phyloP scores from a whole-genome alignment of 2,329 filamentous ascomycete genomes.

The Sclerotinia glacialis region DNA sequence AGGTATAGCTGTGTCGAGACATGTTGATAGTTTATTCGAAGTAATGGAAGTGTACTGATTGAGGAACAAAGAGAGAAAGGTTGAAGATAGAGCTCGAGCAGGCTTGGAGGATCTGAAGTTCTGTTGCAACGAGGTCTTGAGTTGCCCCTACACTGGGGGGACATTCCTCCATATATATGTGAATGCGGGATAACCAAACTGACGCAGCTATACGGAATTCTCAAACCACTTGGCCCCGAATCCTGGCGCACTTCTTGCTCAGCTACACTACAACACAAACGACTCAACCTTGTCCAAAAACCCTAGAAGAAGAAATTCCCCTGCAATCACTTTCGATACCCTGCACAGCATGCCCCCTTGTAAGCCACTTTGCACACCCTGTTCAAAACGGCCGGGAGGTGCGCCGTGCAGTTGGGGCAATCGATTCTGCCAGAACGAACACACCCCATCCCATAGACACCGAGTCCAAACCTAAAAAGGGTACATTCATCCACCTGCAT shows the following conservation, averaged over 20 bases:
- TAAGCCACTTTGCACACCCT: conserved; percentile 20
- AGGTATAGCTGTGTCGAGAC: conserved; percentile 38
- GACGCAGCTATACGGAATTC: conserved; percentile 32
- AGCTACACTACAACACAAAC: conserved; percentile 31
- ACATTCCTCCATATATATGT: conserved; percentile 36
- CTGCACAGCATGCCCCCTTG: conserved; percentile 23
- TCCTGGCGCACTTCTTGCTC: conserved; percentile 28
- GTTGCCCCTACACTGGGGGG: conserved; percentile 31
- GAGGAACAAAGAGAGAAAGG: conserved; percentile 22
- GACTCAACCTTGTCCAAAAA: conserved; percentile 21
- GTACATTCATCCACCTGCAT: conserved; percentile 20
- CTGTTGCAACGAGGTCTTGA: conserved; percentile 28
- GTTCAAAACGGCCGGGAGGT: conserved; percentile 24
- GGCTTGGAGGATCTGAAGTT: conserved; percentile 23
- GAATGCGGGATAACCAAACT: conserved; percentile 31
- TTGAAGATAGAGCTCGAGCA: conserved; percentile 5
- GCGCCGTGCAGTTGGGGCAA: conserved; percentile 21
- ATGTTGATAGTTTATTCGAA: conserved; percentile 30
- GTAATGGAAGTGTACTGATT: conserved; percentile 23
- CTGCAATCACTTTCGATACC: conserved; percentile 13
- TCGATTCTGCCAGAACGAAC: conserved; percentile 20
- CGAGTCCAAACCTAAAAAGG: conserved; percentile 20
- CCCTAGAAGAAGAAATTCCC: conserved; percentile 9
- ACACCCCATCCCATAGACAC: conserved; percentile 15
- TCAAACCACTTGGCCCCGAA: conserved; percentile 28